phyloP scores from a whole-genome alignment of 768 basidiomycete species.

The Boletus rex-veris region DNA sequence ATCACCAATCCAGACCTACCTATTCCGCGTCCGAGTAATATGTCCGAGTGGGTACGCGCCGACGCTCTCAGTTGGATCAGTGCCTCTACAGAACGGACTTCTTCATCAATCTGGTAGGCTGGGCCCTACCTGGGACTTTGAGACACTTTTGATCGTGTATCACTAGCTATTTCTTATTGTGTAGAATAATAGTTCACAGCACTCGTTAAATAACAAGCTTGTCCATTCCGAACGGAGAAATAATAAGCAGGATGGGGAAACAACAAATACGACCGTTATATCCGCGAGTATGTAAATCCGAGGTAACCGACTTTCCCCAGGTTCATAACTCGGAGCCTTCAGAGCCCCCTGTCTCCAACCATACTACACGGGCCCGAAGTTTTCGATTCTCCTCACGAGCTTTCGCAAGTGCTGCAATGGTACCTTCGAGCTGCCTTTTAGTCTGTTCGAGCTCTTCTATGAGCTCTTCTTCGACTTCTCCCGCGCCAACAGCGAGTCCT shows the following conservation, averaged over 20 bases:
- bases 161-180: conserved; percentile 5
- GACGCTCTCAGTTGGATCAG: conserved; percentile 32
- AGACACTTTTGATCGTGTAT: conserved; percentile 7
- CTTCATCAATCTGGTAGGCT: conserved; percentile 2
- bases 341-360: conserved; percentile 34
- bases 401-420: conserved; percentile 41
- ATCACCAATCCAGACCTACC: conserved; percentile 51
- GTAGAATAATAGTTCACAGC: background rate
- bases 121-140: conserved; percentile 1
- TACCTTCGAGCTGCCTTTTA: conserved; percentile 45
- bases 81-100: conserved; percentile 17
- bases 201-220: conserved; percentile 4
- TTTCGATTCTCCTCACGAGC: conserved; percentile 52
- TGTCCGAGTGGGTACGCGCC: conserved; percentile 53
- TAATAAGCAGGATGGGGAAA: conserved; percentile 1
- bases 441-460: conserved; percentile 48
- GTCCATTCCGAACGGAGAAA: conserved; percentile 11
- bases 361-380: conserved; percentile 41
- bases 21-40: conserved; percentile 46
- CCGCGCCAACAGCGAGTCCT: conserved; percentile 73
- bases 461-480: conserved; percentile 60
- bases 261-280: conserved; percentile 10
- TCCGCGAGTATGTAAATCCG: conserved; percentile 12
- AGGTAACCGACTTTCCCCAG: conserved; percentile 9
- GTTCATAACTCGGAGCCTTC: conserved; percentile 32